These are phyloP conservation scores for Curvularia hawaiiensis DNA, from an alignment of 2,329 filamentous ascomycete species.

Conservation along the genomic window DNA sequence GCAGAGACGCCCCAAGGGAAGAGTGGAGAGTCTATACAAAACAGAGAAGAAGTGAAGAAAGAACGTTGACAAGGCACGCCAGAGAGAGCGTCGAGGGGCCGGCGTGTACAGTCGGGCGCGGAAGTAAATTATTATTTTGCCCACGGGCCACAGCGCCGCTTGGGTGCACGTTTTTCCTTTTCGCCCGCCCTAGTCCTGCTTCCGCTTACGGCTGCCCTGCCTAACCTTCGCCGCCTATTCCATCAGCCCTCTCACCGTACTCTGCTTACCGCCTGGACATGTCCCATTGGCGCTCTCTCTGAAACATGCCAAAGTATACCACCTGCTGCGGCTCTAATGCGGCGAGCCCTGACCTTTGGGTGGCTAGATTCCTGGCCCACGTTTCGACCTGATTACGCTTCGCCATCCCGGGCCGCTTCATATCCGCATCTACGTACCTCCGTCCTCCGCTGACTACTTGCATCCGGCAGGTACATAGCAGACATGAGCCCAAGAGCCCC, in stretches of 20 bases:
- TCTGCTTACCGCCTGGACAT: conserved; percentile 10
- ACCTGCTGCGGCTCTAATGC: conserved; percentile 5
- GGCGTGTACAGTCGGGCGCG: conserved; percentile 28
- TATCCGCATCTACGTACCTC: conserved; percentile 21
- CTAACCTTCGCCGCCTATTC: conserved; percentile 11
- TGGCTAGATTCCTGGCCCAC: not conserved
- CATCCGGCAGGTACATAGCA: conserved; percentile 30
- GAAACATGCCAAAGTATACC: conserved; percentile 11
- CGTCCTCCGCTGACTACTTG: conserved; percentile 14
- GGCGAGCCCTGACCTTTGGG: conserved; percentile 3
- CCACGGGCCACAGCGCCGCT: conserved; percentile 22
- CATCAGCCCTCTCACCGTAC: conserved; percentile 15
- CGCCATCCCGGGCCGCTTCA: conserved; percentile 21
- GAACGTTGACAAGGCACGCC: conserved; percentile 23
- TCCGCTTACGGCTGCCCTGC: conserved; percentile 13
- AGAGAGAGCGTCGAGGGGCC: conserved; percentile 17
- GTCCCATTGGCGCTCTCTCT: conserved; percentile 9
- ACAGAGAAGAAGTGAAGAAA: conserved; percentile 23
- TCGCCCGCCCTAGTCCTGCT: conserved; percentile 22
- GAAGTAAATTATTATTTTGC: conserved; percentile 32
- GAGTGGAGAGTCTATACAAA: conserved; percentile 41
- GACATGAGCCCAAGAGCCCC: conserved; percentile 57
- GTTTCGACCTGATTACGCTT: not conserved
- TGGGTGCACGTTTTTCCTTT: conserved; percentile 25
- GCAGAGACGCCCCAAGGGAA: conserved; percentile 30